Base-by-base conservation (phyloP, 2,329 filamentous ascomycete species). In the Helotiales sp. region DNA sequence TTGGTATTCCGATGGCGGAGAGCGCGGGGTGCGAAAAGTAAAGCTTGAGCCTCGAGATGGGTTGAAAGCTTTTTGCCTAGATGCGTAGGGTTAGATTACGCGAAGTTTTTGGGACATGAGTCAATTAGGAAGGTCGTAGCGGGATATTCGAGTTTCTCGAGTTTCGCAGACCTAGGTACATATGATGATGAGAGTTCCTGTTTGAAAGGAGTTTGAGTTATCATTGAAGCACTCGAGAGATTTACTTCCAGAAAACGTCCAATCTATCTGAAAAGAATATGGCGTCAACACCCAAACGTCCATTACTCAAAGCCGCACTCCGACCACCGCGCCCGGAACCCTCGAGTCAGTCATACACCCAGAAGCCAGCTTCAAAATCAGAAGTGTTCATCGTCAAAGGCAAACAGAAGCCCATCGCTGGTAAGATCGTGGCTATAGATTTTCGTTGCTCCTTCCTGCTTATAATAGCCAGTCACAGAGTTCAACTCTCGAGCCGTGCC, bases 401-500 rank as follows among this genome's bases (percentile, higher is more conserved):
- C 2, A 61, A 60, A 25, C 24, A 24, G 6, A 47, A 61, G 2
- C 19, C 34, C 1, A 12, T 57, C 5, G 27, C 55, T 34, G 57
- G 64, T 65, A 50, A 49, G 54, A 38, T 27, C 10, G 24, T 15
- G 3, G 30, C 12, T 25, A 2, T 46, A n/a, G n/a, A 25, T 24
- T 25, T 44, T 44, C 6, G 36, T 17, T 15, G 19, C 8, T 29
- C n/a, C 8, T 56, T 24, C 22, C 15, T 29, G 13, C 36, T 34
- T 27, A 52, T 34, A 6, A 8, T 10, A 42, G 24, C 25, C 17
- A 69, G 64, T 59, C 3, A 44, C 63, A 7, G 65, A 67, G 25
- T 66, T 66, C 34, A 62, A 53, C 10, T 66, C 64, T 30, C 57
- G 55, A 47, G 55, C 58, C 30, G 46, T 59, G 8, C 65, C 67